Conservation (phyloP, 169 alveolate species). For the Pseudocohnilembus persalinus region DNA sequence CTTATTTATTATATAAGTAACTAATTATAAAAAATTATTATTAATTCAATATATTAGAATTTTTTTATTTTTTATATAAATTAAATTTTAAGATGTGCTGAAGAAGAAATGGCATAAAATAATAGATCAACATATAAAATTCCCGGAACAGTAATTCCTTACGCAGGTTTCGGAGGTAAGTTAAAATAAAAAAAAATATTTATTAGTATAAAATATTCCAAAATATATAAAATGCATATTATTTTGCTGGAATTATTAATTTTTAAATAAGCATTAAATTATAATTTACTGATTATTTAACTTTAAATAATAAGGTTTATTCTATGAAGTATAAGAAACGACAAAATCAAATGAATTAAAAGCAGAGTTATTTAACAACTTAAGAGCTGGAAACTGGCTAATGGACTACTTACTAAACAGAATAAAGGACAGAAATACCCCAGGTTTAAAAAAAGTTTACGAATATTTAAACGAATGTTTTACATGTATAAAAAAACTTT, state of each 20-base stretch:
- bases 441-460: background rate
- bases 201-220: no score
- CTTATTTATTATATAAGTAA: slow-evolving; percentile 57
- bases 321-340: slow-evolving; percentile 32
- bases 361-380: slow-evolving; percentile 70
- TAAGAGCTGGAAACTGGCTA: slow-evolving; percentile 89
- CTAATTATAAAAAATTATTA: no score
- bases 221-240: no score
- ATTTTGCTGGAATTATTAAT: no score
- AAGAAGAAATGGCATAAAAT: slow-evolving; percentile 35
- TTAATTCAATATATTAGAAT: no score
- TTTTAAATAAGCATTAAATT: no score
- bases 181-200: background rate
- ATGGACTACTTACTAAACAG: slow-evolving; percentile 79
- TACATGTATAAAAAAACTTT: slow-evolving; percentile 44
- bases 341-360: slow-evolving; percentile 56
- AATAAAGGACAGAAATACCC: slow-evolving; percentile 2
- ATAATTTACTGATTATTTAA: no score
- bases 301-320: slow-evolving; percentile 4
- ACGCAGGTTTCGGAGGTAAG: slow-evolving; percentile 84
- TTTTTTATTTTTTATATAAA: no score
- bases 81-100: slow-evolving; percentile 47
- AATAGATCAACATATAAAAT: slow-evolving; percentile 46
- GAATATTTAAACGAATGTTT: slow-evolving; percentile 14
- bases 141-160: slow-evolving; percentile 64